A percentile compares a stretch with the other conserved stretches of the same genome.
phyloP scores from a whole-genome alignment of 257 asterid genomes.

The Verbascum thapsus region DNA sequence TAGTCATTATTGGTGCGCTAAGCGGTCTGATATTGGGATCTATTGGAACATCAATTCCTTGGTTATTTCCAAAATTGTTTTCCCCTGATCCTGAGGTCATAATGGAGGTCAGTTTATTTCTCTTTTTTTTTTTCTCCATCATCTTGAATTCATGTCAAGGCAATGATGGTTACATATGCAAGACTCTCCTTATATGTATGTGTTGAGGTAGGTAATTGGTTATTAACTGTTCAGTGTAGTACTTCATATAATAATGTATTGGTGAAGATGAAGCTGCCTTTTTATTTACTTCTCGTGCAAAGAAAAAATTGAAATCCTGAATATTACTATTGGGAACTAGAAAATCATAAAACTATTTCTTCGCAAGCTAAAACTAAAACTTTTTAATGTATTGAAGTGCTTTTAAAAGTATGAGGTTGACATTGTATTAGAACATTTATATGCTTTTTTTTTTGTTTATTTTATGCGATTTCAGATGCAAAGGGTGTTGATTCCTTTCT shows the following conservation, averaged over 20 bases:
- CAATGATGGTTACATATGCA: conserved; percentile 4
- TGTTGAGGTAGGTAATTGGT: conserved; percentile 10
- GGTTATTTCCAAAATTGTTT: conserved; percentile 81
- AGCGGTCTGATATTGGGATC: conserved; percentile 71
- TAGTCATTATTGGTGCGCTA: conserved; percentile 73
- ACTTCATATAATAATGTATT: background rate
- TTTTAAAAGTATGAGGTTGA: conserved; percentile 15
- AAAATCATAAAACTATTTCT: conserved; percentile 16
- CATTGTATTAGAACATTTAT: conserved; percentile 15
- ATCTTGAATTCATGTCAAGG: background rate
- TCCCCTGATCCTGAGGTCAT: conserved; percentile 77
- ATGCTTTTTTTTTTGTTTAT: conserved; percentile 4
- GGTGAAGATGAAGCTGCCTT: background rate
- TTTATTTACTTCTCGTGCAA: background rate
- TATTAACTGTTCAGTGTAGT: background rate
- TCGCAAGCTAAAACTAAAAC: conserved; percentile 3
- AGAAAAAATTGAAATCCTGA: conserved; percentile 10
- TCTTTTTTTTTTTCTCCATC: conserved; percentile 13
- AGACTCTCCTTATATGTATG: background rate
- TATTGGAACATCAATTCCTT: conserved; percentile 77
- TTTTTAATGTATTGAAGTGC: background rate
- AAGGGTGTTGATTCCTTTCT: conserved; percentile 81
- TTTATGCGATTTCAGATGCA: conserved; percentile 73
- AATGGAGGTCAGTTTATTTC: conserved; percentile 61
- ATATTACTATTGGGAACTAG: conserved; percentile 12